Evolutionary conservation across 2,329 filamentous ascomycete species (phyloP).

Genomic region (Colletotrichum cordylinicola): DNA sequence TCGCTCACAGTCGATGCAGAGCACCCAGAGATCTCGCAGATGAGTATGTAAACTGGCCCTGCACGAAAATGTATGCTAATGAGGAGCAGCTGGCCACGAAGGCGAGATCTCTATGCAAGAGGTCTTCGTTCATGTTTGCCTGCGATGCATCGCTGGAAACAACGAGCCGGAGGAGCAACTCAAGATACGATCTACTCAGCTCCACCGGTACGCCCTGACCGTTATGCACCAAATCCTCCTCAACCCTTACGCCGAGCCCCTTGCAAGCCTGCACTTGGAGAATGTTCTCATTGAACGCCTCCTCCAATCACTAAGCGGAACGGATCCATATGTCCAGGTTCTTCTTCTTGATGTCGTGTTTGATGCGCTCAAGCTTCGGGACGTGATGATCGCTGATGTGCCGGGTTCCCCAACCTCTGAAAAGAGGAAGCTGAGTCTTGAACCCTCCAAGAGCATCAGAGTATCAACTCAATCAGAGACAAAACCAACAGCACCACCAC

Average conservation of each 20-base stretch:
- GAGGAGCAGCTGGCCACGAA: constrained; percentile 53
- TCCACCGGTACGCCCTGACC: constrained; percentile 74
- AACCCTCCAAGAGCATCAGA: constrained; percentile 45
- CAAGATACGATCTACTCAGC: constrained; percentile 62
- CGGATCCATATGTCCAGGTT: constrained; percentile 76
- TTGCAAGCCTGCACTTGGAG: constrained; percentile 73
- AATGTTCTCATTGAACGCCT: constrained; percentile 73
- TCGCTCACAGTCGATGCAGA: constrained; percentile 54
- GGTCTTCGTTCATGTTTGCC: constrained; percentile 70
- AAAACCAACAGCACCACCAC: constrained; percentile 60
- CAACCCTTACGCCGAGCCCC: constrained; percentile 63
- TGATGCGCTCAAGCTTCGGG: constrained; percentile 72
- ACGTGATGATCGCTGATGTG: constrained; percentile 43
- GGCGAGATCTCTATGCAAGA: constrained; percentile 68
- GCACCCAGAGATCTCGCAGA: constrained; percentile 46
- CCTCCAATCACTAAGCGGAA: constrained; percentile 60
- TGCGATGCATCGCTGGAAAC: constrained; percentile 63
- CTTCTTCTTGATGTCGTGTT: constrained; percentile 81
- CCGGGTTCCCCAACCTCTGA: constrained; percentile 53
- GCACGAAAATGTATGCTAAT: constrained; percentile 23
- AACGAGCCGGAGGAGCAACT: constrained; percentile 40
- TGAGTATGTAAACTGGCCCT: constrained; percentile 52
- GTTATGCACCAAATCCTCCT: constrained; percentile 74
- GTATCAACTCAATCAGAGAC: constrained; percentile 40
- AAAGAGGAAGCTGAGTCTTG: constrained; percentile 47